Evolutionary conservation across 2,329 filamentous ascomycete species (phyloP), one percentile per base, ranked within the genome.

Genomic region (Apiospora phragmitis): DNA sequence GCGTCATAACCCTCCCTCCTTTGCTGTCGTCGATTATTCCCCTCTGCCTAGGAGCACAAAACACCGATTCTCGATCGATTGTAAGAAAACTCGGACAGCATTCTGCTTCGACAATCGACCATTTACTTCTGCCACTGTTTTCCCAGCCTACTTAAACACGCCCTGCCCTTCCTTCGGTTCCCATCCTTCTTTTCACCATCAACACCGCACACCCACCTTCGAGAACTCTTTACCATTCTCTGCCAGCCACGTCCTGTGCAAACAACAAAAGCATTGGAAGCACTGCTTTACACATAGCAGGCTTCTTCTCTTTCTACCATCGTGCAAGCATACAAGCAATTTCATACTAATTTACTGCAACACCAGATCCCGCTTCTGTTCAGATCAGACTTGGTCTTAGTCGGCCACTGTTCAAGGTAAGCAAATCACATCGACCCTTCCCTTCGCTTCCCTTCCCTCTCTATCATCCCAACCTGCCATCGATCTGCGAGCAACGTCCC

Each of bases 401-500:
- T 73, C 71, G 70, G 71, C 70, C 71, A 73, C 75, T 76, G 75
- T 76, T 75, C 74, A 73, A 76, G 76, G 76, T 78, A 76, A 70
- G 72, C 72, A 62, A 32, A 65, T 29, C 1, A 32, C 29, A 42
- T 11, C 18, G 18, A 6, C 24, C 14, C 32, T 67, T 29, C 70
- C 12, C n/a, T n/a, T n/a, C n/a, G n/a, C n/a, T n/a, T n/a, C n/a
- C n/a, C 21, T 55, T 73, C 49, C 51, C 3, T 38, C 18, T 29
- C 51, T 43, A 47, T 70, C 5, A 14, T 38, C 26, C 71, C 65
- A 18, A 47, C 26, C 69, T 67, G 66, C 65, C 55, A 26, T 18
- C 18, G 26, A 3, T 26, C 45, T 41, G 21, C 29, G 67, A 41
- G 21, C 38, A 21, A 55, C 41, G 7, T 51, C 68, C 29, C 51